Evolutionary conservation across 129 eudicot genomes (phyloP).

Genomic region (Pseudognaphalium luteoalbum): DNA sequence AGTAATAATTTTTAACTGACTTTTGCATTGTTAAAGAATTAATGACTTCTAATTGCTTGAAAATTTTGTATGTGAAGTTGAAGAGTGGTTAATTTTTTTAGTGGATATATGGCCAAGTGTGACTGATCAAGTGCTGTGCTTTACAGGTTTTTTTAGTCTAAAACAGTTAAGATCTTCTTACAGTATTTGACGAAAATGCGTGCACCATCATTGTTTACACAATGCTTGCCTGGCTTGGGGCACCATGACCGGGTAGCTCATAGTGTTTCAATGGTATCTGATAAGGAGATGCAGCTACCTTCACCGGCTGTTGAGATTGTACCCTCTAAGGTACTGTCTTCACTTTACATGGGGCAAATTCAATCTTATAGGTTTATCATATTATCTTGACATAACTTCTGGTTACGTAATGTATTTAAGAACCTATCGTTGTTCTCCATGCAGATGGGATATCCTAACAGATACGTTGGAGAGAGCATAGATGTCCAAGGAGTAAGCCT

Average conservation of each 20-base stretch:
- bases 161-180: slow-evolving; percentile 14
- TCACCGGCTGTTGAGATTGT: slow-evolving; percentile 74
- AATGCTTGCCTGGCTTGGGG: slow-evolving; percentile 64
- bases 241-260: slow-evolving; percentile 61
- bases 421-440: slow-evolving; percentile 5
- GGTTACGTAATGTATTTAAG: slow-evolving; percentile 1
- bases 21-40: no score
- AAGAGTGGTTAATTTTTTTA: no score
- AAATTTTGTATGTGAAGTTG: neutral
- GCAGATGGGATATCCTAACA: slow-evolving; percentile 57
- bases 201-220: slow-evolving; percentile 59
- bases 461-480: slow-evolving; percentile 52
- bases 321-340: slow-evolving; percentile 58
- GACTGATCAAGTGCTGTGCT: slow-evolving; percentile 19
- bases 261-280: slow-evolving; percentile 43
- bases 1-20: no score
- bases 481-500: slow-evolving; percentile 54
- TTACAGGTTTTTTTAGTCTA: slow-evolving; percentile 16
- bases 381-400: neutral
- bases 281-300: slow-evolving; percentile 54
- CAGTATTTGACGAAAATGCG: slow-evolving; percentile 44
- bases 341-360: neutral
- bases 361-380: neutral
- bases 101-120: neutral
- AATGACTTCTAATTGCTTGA: neutral